Conservation (phyloP, 768 basidiomycete species). For the Lentinula lateritia region DNA sequence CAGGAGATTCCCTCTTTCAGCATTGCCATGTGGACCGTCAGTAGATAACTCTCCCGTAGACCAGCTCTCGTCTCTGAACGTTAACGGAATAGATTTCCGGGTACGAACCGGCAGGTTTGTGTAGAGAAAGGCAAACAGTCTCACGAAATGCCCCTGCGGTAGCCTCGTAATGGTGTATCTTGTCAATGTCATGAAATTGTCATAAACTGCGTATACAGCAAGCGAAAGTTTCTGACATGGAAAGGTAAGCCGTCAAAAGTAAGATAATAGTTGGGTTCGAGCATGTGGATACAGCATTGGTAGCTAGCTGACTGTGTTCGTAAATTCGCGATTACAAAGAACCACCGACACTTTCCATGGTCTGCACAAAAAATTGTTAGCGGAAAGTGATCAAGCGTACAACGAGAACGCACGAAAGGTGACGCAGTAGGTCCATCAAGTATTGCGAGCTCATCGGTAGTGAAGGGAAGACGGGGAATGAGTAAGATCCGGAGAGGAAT, state of each 20-base stretch:
- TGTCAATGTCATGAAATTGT: background rate
- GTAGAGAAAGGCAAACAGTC: background rate
- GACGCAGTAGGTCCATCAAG: constrained; percentile 91
- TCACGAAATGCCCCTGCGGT: background rate
- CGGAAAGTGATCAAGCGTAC: background rate
- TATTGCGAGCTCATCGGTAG: constrained; percentile 68
- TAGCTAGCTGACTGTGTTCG: background rate
- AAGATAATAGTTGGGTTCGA: no score
- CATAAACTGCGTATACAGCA: no score
- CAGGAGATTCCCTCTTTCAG: background rate
- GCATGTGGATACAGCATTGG: background rate
- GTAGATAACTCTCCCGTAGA: background rate
- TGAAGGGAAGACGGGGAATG: constrained; percentile 75
- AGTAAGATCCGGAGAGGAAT: constrained; percentile 68
- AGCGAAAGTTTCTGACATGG: no score
- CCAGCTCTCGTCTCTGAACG: background rate
- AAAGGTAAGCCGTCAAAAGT: no score
- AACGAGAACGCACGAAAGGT: constrained; percentile 58
- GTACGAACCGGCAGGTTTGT: background rate
- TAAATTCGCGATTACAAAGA: background rate
- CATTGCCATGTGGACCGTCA: background rate
- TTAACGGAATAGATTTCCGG: background rate
- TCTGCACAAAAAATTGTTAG: constrained; percentile 45
- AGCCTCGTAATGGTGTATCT: no score
- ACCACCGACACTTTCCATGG: constrained; percentile 7